phyloP scores from a whole-genome alignment of 805 yeast species.

The Sugiyamaella smithiae region DNA sequence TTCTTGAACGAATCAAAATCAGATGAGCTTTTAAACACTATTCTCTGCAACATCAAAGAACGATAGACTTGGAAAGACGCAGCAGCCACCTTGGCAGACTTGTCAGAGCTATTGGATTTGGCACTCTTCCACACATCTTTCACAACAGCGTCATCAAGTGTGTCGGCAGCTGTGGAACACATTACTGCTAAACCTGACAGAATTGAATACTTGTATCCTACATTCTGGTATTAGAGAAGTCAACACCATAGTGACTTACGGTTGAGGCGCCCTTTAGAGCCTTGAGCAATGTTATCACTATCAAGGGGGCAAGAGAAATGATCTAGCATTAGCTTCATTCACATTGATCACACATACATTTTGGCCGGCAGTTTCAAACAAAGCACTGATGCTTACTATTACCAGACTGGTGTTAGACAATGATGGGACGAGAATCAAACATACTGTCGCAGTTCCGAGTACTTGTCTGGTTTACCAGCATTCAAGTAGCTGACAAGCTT shows the following conservation, averaged over 20 bases:
- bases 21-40: conserved; percentile 24
- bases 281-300: conserved; percentile 29
- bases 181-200: conserved; percentile 25
- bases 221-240: conserved; percentile 15
- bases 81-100: conserved; percentile 30
- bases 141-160: conserved; percentile 32
- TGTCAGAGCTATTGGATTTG: conserved; percentile 27
- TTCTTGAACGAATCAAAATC: conserved; percentile 30
- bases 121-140: conserved; percentile 35
- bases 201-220: conserved; percentile 29
- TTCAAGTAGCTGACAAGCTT: conserved; percentile 22
- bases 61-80: conserved; percentile 32
- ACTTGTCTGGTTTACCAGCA: conserved; percentile 29
- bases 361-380: conserved; percentile 30
- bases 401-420: conserved; percentile 19
- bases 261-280: conserved; percentile 25
- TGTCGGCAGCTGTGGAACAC: conserved; percentile 26
- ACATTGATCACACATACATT: conserved; percentile 20
- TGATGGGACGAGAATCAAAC: conserved; percentile 9
- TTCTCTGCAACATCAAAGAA: conserved; percentile 24
- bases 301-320: conserved; percentile 33
- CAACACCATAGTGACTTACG: conserved; percentile 19
- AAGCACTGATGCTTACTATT: conserved; percentile 26
- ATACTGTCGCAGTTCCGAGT: conserved; percentile 30
- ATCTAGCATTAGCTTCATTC: conserved; percentile 19